Conservation (phyloP, 2,329 filamentous ascomycete species). For the Colletotrichum horii region DNA sequence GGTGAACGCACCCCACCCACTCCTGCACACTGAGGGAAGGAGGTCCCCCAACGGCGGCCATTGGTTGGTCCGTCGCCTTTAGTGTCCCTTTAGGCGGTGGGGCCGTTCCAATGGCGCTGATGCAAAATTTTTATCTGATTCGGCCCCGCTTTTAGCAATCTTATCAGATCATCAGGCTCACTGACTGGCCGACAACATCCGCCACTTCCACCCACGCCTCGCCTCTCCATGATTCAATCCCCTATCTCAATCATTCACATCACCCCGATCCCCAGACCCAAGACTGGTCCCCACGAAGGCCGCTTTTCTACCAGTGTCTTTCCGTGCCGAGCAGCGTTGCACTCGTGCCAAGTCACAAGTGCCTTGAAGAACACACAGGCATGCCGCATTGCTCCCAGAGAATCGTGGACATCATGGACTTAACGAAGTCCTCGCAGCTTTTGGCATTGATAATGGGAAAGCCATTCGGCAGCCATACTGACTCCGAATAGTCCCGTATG, state of each 20-base stretch:
- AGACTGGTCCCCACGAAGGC: not conserved
- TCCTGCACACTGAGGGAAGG: not conserved
- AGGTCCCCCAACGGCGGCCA: not conserved
- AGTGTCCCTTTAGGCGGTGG: not conserved
- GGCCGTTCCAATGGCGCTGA: not conserved
- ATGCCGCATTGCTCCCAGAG: not conserved
- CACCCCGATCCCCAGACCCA: not conserved
- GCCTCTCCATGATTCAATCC: no score
- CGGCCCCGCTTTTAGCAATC: slow-evolving; percentile 11
- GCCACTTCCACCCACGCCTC: not conserved
- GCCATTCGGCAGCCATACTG: rapidly evolving
- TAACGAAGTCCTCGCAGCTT: not conserved
- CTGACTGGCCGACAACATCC: not conserved
- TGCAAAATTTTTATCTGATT: slow-evolving; percentile 19
- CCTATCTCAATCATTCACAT: not conserved
- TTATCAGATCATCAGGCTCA: slow-evolving; percentile 21
- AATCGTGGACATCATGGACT: not conserved
- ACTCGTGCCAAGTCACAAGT: not conserved
- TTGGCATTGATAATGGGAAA: not conserved
- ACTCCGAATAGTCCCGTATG: not conserved
- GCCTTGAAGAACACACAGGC: not conserved
- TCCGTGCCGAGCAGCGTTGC: not conserved
- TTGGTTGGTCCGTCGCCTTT: not conserved
- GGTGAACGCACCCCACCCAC: not conserved
- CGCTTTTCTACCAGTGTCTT: not conserved